Evolutionary conservation across 768 basidiomycete species (phyloP).

Genomic region (Russula lepida): DNA sequence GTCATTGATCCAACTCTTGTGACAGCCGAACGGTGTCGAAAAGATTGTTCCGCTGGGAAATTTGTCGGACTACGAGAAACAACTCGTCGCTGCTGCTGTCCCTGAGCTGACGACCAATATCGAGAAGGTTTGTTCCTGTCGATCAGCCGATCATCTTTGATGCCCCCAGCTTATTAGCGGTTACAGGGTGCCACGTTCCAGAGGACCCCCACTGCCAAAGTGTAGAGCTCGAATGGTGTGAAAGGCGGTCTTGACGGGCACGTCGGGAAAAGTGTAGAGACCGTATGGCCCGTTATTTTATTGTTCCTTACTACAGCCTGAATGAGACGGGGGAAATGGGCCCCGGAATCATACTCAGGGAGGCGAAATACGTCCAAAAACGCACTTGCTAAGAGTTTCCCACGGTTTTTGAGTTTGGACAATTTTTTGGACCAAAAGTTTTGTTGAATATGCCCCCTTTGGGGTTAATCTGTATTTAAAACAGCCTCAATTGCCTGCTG

Average conservation of each 20-base stretch:
- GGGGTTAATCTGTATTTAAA: too few species aligned
- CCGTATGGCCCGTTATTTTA: not conserved
- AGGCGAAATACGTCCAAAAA: too few species aligned
- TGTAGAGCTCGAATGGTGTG: not conserved
- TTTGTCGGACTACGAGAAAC: slow-evolving; percentile 61
- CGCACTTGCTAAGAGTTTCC: too few species aligned
- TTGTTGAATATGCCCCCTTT: too few species aligned
- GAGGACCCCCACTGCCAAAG: slow-evolving; percentile 13
- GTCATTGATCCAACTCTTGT: not conserved
- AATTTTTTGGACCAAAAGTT: too few species aligned
- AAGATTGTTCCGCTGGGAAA: slow-evolving; percentile 78
- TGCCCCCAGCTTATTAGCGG: not conserved
- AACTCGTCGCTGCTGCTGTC: slow-evolving; percentile 71
- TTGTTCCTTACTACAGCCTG: not conserved
- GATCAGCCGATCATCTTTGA: not conserved
- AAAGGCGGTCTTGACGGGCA: not conserved
- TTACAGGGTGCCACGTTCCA: slow-evolving; percentile 14
- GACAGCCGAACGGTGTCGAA: slow-evolving; percentile 69
- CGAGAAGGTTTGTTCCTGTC: slow-evolving; percentile 43
- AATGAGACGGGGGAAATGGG: too few species aligned
- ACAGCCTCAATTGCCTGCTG: too few species aligned
- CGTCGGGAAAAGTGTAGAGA: not conserved
- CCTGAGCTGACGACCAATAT: slow-evolving; percentile 74
- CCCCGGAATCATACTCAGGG: too few species aligned
- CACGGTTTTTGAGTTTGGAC: too few species aligned